Base-by-base conservation (phyloP, 768 basidiomycete species). In the Sarcodon aspratus region DNA sequence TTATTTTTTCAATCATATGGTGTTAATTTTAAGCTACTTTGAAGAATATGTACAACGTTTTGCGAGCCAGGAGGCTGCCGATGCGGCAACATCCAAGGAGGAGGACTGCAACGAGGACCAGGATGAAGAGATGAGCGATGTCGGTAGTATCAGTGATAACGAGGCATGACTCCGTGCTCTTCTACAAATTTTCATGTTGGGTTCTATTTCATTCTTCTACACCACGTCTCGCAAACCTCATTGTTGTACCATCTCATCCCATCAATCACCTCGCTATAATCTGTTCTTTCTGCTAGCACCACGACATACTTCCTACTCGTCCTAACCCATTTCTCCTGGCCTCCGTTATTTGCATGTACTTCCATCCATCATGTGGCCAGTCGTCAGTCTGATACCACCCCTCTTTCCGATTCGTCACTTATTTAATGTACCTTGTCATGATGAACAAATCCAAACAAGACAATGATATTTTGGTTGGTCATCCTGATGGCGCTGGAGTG, bases 11-110 rank as follows among this genome's bases (percentile, higher is more conserved):
- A n/a, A 21, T 17, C 35, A 36, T 6, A 51, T 44, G 35, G 55
- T 38, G 55, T 48, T 33, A 15, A 38, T 48, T 31, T 13, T 9
- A 36, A 32, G 33, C n/a, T 31, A 5, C 17, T 32, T 7, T n/a
- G 40, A 57, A 94, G 93, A 96, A 58, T 98, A 98, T 61, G 95
- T 98, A n/a, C 84, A 89, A 57, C 76, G 89, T 47, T 99, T 80
- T 59, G 96, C 96, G 11, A 94, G 85, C 35, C 85, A 89, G 68
- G 92, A 90, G 61, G 86, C 82, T 27, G 82, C 85, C 6, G 91
- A 95, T 54, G 85, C 82, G 31, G 77, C 81, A 1, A 71, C 73
- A 36, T 69, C 64, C 34, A 75, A 78, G 13, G 27, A 9, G 13
- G 40, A 27, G 27, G 78, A 79, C 1, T 78, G 80, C 7, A 79